These are phyloP conservation scores for Talaromyces sp. DNA, from an alignment of 2,329 filamentous ascomycete genomes.

Conservation along the genomic window DNA sequence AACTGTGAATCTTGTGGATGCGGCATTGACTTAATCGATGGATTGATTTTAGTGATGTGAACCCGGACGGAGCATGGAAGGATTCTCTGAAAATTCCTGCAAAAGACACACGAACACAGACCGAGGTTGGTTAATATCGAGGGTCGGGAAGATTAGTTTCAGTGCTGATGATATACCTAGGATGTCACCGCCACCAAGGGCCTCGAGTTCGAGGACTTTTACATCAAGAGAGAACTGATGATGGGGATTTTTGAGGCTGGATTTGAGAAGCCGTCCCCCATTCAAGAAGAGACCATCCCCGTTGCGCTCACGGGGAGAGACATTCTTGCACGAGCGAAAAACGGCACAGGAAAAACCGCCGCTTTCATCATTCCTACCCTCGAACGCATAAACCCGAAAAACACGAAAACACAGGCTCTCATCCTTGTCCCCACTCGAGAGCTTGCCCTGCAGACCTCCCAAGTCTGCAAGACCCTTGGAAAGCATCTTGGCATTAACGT, in stretches of 20 bases:
- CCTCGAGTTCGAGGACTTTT: constrained; percentile 95
- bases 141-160: not conserved
- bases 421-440: constrained; percentile 96
- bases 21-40: constrained; percentile 12
- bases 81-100: constrained; percentile 41
- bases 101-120: constrained; percentile 46
- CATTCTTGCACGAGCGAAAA: constrained; percentile 93
- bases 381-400: constrained; percentile 94
- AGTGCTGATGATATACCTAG: constrained; percentile 38
- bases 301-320: constrained; percentile 93
- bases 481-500: constrained; percentile 97
- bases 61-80: constrained; percentile 38
- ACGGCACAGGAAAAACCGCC: constrained; percentile 96
- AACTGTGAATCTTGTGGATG: constrained; percentile 1
- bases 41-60: constrained; percentile 28
- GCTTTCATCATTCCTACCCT: constrained; percentile 95
- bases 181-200: constrained; percentile 99
- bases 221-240: constrained; percentile 86
- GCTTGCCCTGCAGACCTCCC: constrained; percentile 94
- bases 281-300: constrained; percentile 98
- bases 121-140: constrained; percentile 34
- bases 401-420: constrained; percentile 90
- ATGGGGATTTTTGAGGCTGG: constrained; percentile 99
- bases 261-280: constrained; percentile 97
- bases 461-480: constrained; percentile 97